Evolutionary conservation across 441 rosid species (phyloP).

Genomic region (Erodium moschatum): DNA sequence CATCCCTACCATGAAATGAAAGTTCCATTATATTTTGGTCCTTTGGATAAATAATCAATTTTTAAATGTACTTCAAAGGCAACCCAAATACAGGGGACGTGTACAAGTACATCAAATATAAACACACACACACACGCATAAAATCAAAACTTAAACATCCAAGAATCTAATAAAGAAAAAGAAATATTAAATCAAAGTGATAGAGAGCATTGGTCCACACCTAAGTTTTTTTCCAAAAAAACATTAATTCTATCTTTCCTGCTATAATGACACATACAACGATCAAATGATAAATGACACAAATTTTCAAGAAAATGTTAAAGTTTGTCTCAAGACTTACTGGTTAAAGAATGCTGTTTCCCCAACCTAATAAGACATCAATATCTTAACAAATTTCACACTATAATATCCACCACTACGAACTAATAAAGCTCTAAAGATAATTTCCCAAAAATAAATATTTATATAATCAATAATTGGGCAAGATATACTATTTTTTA

Average conservation of each 20-base stretch:
- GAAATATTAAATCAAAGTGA: not conserved
- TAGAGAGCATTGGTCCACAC: not conserved
- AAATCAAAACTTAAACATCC: not conserved
- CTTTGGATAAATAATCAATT: not conserved
- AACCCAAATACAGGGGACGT: not conserved
- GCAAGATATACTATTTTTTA: not conserved
- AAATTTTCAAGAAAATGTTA: not conserved
- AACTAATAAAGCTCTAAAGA: not conserved
- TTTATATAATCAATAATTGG: not conserved
- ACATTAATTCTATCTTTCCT: not conserved
- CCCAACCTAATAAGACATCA: not conserved
- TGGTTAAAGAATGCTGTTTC: not conserved
- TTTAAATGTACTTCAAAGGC: not conserved
- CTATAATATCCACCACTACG: not conserved
- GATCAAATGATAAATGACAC: not conserved
- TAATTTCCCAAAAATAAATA: too few relatives aligned
- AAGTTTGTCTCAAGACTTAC: not conserved
- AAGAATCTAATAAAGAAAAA: not conserved
- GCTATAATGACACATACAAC: not conserved
- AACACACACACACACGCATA: too few relatives aligned
- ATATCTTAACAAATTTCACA: not conserved
- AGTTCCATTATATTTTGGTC: not conserved
- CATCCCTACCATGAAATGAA: constrained; percentile 57
- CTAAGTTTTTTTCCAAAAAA: not conserved
- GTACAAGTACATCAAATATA: too few relatives aligned